These are phyloP conservation scores for Colletotrichum viniferum DNA, from an alignment of 2,329 filamentous ascomycete genomes.

Conservation along the genomic window DNA sequence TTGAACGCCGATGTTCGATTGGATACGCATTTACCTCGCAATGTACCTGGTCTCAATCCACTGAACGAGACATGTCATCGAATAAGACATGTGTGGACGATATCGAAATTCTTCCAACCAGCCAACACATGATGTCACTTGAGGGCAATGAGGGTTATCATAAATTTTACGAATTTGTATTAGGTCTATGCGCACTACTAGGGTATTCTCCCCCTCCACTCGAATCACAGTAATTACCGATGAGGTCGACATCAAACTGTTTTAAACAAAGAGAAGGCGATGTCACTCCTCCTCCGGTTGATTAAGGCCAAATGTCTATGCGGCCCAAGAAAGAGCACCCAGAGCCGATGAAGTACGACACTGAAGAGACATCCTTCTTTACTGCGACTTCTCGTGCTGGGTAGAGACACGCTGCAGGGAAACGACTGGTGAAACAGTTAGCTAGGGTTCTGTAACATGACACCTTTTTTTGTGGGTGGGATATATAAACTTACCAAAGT, in stretches of 20 bases:
- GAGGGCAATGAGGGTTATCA: not conserved
- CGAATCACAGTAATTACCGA: slow-evolving; percentile 21
- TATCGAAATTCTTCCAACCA: not conserved
- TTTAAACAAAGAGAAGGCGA: slow-evolving; percentile 22
- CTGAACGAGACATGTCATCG: too few relatives aligned
- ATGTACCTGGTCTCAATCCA: not conserved
- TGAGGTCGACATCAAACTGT: slow-evolving; percentile 22
- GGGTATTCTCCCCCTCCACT: slow-evolving; percentile 16
- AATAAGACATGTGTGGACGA: not conserved
- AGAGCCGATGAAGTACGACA: not conserved
- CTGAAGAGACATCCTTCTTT: slow-evolving; percentile 32
- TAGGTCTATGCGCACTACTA: slow-evolving; percentile 16
- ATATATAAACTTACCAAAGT: slow-evolving; percentile 72
- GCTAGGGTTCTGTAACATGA: slow-evolving; percentile 27
- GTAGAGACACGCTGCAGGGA: slow-evolving; percentile 89
- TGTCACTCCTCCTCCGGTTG: slow-evolving; percentile 10
- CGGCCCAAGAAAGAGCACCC: slow-evolving; percentile 1
- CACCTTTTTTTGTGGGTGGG: not conserved
- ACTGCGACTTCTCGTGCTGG: slow-evolving; percentile 88
- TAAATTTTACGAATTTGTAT: slow-evolving; percentile 21
- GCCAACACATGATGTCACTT: not conserved
- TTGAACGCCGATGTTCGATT: not conserved
- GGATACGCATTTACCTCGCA: not conserved
- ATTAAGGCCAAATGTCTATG: slow-evolving; percentile 14
- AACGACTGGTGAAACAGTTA: slow-evolving; percentile 70